Evolutionary conservation across 257 asterid genomes (phyloP).

Genomic region (Thymus quinquecostatus): DNA sequence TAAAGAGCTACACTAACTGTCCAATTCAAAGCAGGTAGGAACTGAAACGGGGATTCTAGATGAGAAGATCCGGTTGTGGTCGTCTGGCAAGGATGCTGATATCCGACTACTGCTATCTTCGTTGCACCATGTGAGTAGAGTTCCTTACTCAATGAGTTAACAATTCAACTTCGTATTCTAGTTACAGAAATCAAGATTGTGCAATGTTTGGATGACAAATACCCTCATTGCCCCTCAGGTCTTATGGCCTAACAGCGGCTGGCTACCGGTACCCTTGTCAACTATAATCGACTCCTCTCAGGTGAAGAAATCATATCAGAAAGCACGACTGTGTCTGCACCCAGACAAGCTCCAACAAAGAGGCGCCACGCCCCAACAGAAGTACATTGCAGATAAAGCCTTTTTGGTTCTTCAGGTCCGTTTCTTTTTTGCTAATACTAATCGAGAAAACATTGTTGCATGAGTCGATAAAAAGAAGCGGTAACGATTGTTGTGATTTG

Average conservation of each 20-base stretch:
- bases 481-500: not conserved
- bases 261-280: slow-evolving; percentile 50
- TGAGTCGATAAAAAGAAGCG: not conserved
- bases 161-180: not conserved
- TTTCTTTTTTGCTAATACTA: not conserved
- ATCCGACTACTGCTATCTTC: slow-evolving; percentile 72
- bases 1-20: not conserved
- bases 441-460: not conserved
- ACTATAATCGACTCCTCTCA: slow-evolving; percentile 50
- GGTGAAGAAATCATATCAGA: slow-evolving; percentile 82
- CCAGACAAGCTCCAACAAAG: slow-evolving; percentile 88
- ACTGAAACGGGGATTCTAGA: slow-evolving; percentile 55
- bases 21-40: slow-evolving; percentile 32
- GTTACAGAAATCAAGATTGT: not conserved
- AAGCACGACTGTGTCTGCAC: slow-evolving; percentile 71
- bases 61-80: slow-evolving; percentile 68
- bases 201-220: not conserved
- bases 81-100: slow-evolving; percentile 64
- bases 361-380: slow-evolving; percentile 66
- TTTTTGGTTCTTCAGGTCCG: slow-evolving; percentile 71
- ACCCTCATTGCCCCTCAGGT: slow-evolving; percentile 46
- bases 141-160: not conserved
- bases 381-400: slow-evolving; percentile 64
- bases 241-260: slow-evolving; percentile 69
- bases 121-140: slow-evolving; percentile 63